Conservation (phyloP, 306 rosid species). For the Corylus americana region DNA sequence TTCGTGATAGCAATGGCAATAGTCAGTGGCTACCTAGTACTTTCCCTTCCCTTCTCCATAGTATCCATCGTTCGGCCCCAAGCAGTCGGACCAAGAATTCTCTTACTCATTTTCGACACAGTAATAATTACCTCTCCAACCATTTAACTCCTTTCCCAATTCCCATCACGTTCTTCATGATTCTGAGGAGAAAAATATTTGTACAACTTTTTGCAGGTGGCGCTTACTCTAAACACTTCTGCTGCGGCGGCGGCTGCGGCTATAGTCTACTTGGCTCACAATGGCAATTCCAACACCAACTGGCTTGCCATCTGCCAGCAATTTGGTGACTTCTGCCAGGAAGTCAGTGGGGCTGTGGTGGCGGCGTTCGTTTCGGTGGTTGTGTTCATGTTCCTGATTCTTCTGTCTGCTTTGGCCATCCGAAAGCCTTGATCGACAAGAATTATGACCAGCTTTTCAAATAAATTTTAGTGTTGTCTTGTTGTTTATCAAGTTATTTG, state of each 20-base stretch:
- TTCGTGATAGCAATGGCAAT: slow-evolving; percentile 75
- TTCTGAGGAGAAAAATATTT: background rate
- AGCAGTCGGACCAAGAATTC: slow-evolving; percentile 61
- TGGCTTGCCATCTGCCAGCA: slow-evolving; percentile 90
- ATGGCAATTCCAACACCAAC: slow-evolving; percentile 67
- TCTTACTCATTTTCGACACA: slow-evolving; percentile 74
- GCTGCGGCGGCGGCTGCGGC: slow-evolving; percentile 74
- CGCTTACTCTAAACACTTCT: slow-evolving; percentile 62
- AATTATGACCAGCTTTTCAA: background rate
- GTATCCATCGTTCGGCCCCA: slow-evolving; percentile 72
- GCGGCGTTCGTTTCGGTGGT: slow-evolving; percentile 52
- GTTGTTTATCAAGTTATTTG: background rate
- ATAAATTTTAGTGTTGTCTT: background rate
- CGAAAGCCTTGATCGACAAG: slow-evolving; percentile 33
- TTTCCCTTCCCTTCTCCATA: slow-evolving; percentile 77
- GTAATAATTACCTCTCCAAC: slow-evolving; percentile 33
- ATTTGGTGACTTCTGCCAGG: slow-evolving; percentile 66
- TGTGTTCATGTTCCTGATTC: slow-evolving; percentile 44
- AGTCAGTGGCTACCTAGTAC: slow-evolving; percentile 79
- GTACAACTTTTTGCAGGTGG: slow-evolving; percentile 45
- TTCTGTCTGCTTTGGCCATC: slow-evolving; percentile 64
- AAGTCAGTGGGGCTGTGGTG: slow-evolving; percentile 72
- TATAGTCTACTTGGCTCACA: slow-evolving; percentile 83
- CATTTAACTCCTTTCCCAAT: background rate
- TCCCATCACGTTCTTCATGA: no score